These are phyloP conservation scores for Aureobasidium sp. DNA, from an alignment of 2,329 filamentous ascomycete species.

Conservation along the genomic window DNA sequence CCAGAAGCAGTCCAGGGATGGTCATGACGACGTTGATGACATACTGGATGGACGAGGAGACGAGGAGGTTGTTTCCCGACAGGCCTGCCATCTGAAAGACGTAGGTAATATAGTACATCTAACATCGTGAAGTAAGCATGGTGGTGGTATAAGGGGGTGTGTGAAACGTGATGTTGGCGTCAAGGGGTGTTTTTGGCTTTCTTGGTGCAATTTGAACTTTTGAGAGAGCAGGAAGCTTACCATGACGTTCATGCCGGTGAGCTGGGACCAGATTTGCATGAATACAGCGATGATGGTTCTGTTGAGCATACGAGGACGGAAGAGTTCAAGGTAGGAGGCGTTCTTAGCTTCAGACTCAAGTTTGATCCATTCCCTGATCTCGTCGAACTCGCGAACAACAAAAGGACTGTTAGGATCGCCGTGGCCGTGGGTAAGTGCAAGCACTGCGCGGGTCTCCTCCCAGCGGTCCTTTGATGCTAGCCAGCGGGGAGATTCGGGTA, in stretches of 20 bases:
- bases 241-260: conserved; percentile 72
- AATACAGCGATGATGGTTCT: conserved; percentile 63
- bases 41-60: conserved; percentile 63
- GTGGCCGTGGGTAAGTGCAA: conserved; percentile 34
- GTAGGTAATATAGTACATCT: conserved; percentile 36
- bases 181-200: background rate
- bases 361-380: conserved; percentile 62
- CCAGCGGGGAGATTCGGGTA: conserved; percentile 40
- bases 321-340: conserved; percentile 62
- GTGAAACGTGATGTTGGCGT: background rate
- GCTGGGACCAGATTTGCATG: conserved; percentile 66
- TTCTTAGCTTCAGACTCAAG: conserved; percentile 63
- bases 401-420: conserved; percentile 36
- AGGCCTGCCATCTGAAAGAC: conserved; percentile 66
- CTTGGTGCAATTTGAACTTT: no score
- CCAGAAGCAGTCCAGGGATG: conserved; percentile 47
- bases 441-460: conserved; percentile 35
- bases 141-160: background rate
- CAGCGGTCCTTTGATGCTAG: conserved; percentile 37
- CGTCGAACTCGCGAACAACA: conserved; percentile 58
- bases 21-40: conserved; percentile 78
- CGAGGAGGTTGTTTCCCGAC: conserved; percentile 43
- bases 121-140: background rate
- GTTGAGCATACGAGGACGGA: conserved; percentile 66
- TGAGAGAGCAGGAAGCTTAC: conserved; percentile 20